A percentile compares a stretch with the other conserved stretches of the same genome.
Conservation (phyloP, 2,329 filamentous ascomycete genomes). For the Cryphonectria japonica region DNA sequence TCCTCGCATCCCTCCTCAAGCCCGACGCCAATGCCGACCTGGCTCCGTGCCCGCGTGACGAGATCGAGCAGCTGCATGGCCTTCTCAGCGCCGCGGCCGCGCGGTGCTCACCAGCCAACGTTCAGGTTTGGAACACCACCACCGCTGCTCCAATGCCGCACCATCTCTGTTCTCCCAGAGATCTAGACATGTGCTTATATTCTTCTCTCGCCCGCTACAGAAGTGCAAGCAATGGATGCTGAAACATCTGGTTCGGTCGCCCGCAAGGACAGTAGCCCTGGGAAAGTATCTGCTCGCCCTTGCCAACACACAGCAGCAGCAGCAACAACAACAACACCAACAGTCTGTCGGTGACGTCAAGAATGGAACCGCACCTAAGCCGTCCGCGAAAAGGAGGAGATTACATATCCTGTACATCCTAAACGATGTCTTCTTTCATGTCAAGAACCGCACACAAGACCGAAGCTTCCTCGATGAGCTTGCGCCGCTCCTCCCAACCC, state of each 20-base stretch:
- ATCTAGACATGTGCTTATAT: conserved; percentile 43
- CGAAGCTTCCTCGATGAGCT: conserved; percentile 59
- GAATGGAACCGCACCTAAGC: conserved; percentile 40
- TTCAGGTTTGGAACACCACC: conserved; percentile 75
- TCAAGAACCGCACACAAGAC: conserved; percentile 54
- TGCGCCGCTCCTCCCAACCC: conserved; percentile 61
- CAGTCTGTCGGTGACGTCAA: conserved; percentile 35
- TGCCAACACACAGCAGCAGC: conserved; percentile 55
- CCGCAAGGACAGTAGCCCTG: conserved; percentile 66
- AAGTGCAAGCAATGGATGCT: conserved; percentile 88
- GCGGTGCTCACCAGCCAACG: conserved; percentile 77
- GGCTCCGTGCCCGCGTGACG: conserved; percentile 64
- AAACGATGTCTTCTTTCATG: conserved; percentile 77
- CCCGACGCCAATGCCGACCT: conserved; percentile 62
- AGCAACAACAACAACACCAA: conserved; percentile 36
- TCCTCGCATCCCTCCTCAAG: conserved; percentile 73
- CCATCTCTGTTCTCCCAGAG: conserved; percentile 32
- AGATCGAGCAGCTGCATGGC: conserved; percentile 70
- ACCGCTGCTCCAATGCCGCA: conserved; percentile 34
- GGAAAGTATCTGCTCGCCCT: conserved; percentile 77
- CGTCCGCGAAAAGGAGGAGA: conserved; percentile 68
- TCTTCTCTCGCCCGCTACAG: conserved; percentile 53
- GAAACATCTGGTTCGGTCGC: conserved; percentile 70
- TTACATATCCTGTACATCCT: conserved; percentile 79
- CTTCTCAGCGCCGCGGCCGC: conserved; percentile 66